A percentile compares a stretch with the other conserved stretches of the same genome.
phyloP scores from a whole-genome alignment of 148 eudicot species.

The Vaccinium myrtillus region DNA sequence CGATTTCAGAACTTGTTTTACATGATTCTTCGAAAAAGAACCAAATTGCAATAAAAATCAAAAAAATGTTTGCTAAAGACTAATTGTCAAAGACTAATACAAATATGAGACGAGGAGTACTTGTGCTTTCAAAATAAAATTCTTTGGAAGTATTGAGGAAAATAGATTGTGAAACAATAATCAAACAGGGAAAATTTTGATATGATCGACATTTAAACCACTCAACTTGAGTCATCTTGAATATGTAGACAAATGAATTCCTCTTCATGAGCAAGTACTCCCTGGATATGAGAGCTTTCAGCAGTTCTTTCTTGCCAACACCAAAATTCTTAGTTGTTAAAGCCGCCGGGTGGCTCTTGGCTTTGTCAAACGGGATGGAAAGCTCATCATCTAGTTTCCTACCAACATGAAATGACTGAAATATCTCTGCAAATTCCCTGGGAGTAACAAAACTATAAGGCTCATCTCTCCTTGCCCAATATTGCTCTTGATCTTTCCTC shows the following conservation, averaged over 20 bases:
- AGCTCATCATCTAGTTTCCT: slow-evolving; percentile 15
- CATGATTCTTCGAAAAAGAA: neutral
- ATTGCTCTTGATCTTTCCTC: slow-evolving; percentile 27
- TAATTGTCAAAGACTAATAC: neutral
- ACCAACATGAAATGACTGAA: slow-evolving; percentile 21
- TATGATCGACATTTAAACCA: neutral
- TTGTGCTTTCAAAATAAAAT: neutral
- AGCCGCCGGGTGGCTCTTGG: slow-evolving; percentile 24
- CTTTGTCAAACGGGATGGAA: slow-evolving; percentile 23
- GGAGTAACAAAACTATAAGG: slow-evolving; percentile 11
- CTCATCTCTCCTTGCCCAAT: slow-evolving; percentile 12
- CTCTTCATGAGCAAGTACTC: slow-evolving; percentile 24
- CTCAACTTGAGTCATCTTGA: slow-evolving; percentile 22
- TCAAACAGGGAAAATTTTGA: neutral
- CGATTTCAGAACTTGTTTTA: neutral
- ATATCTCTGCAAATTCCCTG: slow-evolving; percentile 15
- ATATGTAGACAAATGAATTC: slow-evolving; percentile 26
- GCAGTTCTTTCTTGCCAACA: slow-evolving; percentile 13
- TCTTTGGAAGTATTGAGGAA: neutral
- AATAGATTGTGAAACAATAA: neutral
- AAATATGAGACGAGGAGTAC: neutral
- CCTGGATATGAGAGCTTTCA: slow-evolving; percentile 19
- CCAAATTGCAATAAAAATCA: neutral
- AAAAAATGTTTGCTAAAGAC: neutral
- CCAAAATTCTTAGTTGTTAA: slow-evolving; percentile 23